phyloP scores from a whole-genome alignment of 305 asterid species.

The Ajuga reptans region DNA sequence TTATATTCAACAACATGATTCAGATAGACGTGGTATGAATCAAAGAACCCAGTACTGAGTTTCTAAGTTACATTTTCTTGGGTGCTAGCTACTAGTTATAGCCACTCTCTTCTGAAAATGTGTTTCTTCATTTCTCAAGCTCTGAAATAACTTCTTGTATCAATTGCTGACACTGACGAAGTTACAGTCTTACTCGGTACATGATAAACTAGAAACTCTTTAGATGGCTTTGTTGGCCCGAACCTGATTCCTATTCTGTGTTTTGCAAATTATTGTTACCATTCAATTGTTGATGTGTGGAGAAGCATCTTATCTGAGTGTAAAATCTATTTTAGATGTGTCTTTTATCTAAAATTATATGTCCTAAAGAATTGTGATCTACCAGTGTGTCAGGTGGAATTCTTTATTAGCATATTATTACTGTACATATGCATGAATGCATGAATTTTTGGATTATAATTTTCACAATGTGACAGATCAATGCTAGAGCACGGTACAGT shows the following conservation, averaged over 20 bases:
- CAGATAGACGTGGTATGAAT: conserved; percentile 66
- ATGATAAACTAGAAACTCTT: conserved; percentile 4
- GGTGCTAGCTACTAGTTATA: background rate
- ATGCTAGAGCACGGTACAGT: conserved; percentile 86
- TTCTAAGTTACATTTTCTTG: conserved; percentile 7
- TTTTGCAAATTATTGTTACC: conserved; percentile 15
- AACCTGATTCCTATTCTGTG: conserved; percentile 18
- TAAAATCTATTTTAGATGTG: conserved; percentile 17
- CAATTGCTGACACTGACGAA: background rate
- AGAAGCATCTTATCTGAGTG: conserved; percentile 5
- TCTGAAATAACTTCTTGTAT: conserved; percentile 7
- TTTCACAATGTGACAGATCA: conserved; percentile 47
- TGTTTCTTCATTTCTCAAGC: conserved; percentile 16
- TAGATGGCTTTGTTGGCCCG: conserved; percentile 13
- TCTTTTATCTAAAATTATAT: conserved; percentile 2
- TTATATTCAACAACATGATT: conserved; percentile 46
- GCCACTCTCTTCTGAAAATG: conserved; percentile 18
- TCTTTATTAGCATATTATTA: conserved; percentile 9
- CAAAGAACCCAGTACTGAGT: conserved; percentile 11
- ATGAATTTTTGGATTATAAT: conserved; percentile 12
- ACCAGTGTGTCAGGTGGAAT: background rate
- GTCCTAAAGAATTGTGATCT: background rate
- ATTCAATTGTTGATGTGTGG: conserved; percentile 8
- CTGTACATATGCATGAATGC: background rate
- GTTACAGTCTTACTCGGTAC: background rate